Evolutionary conservation across 2,329 filamentous ascomycete genomes (phyloP).

Genomic region (Metarhizium album): DNA sequence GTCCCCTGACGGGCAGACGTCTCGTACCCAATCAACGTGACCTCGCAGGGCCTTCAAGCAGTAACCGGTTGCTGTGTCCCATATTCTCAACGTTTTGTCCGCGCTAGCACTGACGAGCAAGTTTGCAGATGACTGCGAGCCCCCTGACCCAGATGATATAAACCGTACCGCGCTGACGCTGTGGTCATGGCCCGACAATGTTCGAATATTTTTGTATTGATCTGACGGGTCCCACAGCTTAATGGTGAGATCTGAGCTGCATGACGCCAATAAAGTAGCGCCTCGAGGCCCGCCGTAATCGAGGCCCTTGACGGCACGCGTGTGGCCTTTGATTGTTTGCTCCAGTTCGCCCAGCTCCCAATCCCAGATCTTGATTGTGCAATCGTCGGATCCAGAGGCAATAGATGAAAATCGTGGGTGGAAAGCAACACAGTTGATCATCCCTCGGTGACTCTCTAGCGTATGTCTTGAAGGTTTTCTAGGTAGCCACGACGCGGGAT

Average conservation of each 20-base stretch:
- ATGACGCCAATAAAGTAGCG: slow-evolving; percentile 50
- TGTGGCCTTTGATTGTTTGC: slow-evolving; percentile 84
- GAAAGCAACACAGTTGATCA: slow-evolving; percentile 82
- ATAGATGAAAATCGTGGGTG: slow-evolving; percentile 86
- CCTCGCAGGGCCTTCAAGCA: slow-evolving; percentile 77
- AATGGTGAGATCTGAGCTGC: slow-evolving; percentile 79
- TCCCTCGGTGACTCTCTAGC: slow-evolving; percentile 69
- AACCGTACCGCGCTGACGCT: slow-evolving; percentile 81
- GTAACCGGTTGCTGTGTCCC: slow-evolving; percentile 86
- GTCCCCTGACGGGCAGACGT: slow-evolving; percentile 72
- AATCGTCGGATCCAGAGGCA: slow-evolving; percentile 84
- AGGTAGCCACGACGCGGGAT: slow-evolving; percentile 82
- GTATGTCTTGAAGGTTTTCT: slow-evolving; percentile 69
- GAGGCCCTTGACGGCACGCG: slow-evolving; percentile 75
- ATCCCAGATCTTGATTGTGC: slow-evolving; percentile 94
- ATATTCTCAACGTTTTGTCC: slow-evolving; percentile 75
- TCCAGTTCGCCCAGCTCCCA: slow-evolving; percentile 91
- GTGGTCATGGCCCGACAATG: slow-evolving; percentile 84
- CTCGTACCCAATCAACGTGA: slow-evolving; percentile 79
- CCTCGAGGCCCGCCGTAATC: slow-evolving; percentile 83
- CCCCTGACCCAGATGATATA: slow-evolving; percentile 69
- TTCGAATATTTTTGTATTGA: slow-evolving; percentile 89
- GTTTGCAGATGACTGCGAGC: slow-evolving; percentile 65
- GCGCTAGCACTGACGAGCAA: slow-evolving; percentile 74
- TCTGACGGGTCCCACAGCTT: slow-evolving; percentile 90